Evolutionary conservation across 176 grass and related monocot genomes (phyloP).

Genomic region (Leersia perrieri): DNA sequence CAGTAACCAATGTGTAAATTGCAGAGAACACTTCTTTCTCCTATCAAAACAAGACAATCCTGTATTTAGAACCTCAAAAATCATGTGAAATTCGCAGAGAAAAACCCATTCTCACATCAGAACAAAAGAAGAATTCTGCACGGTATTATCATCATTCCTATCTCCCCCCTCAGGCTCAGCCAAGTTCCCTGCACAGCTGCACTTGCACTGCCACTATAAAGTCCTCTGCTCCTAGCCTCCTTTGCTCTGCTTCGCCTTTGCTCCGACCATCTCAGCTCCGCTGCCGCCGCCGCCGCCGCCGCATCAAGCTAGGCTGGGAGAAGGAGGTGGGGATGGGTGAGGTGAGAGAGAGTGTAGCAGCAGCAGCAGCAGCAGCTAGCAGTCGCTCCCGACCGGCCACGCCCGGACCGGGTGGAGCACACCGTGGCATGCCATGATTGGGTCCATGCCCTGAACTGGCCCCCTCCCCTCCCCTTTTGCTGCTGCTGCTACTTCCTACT

Average conservation of each 20-base stretch:
- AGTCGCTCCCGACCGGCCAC: neutral
- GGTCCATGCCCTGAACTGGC: conserved; percentile 16
- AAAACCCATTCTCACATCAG: neutral
- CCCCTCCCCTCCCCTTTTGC: conserved; percentile 16
- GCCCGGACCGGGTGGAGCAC: conserved; percentile 18
- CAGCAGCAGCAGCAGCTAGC: no score
- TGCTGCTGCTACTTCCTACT: conserved; percentile 14
- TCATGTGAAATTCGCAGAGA: neutral
- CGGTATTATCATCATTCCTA: no score
- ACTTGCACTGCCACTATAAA: conserved; percentile 19
- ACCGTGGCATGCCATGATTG: conserved; percentile 58
- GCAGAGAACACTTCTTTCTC: no score
- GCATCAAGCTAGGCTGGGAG: neutral
- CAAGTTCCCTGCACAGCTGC: neutral
- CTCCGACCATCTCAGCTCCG: neutral
- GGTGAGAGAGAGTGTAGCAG: neutral
- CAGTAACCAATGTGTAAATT: no score
- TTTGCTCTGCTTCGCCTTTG: neutral
- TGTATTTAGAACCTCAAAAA: neutral
- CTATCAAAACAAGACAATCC: no score
- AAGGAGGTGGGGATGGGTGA: neutral
- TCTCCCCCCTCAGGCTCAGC: neutral
- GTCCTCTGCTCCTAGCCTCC: neutral
- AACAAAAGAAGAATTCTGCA: neutral
- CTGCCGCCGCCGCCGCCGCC: neutral